These are phyloP conservation scores for Blyttiomyces sp. DNA, from an alignment of 371 early-diverging fungal genomes.

Conservation along the genomic window DNA sequence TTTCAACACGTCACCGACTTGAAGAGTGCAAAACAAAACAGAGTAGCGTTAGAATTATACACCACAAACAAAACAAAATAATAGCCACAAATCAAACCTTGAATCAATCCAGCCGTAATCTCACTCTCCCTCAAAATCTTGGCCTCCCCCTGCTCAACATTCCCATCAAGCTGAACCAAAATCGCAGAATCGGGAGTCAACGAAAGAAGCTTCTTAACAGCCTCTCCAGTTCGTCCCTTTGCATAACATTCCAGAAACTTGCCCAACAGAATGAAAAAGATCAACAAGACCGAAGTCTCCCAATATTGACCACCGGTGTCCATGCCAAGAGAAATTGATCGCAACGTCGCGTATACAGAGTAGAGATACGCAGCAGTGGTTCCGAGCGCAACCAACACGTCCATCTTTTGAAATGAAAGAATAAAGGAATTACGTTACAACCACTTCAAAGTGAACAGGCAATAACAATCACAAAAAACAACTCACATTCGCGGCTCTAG, in stretches of 20 bases:
- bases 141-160: not conserved
- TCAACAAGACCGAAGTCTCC: conserved; percentile 88
- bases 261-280: conserved; percentile 86
- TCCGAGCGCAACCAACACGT: conserved; percentile 85
- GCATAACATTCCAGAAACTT: conserved; percentile 88
- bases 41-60: not conserved
- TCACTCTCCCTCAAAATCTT: conserved; percentile 65
- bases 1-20: conserved; percentile 76
- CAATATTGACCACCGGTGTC: conserved; percentile 58
- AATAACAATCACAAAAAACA: not conserved
- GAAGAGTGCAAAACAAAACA: conserved; percentile 38
- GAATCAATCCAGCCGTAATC: conserved; percentile 25
- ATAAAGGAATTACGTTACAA: conserved; percentile 23
- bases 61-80: not conserved
- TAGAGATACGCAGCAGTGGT: conserved; percentile 83
- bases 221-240: conserved; percentile 85
- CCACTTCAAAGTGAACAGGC: not conserved
- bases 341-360: conserved; percentile 49
- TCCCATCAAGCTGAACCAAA: conserved; percentile 54
- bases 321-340: not conserved
- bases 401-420: conserved; percentile 84
- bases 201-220: conserved; percentile 80
- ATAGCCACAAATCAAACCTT: conserved; percentile 24
- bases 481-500: conserved; percentile 38
- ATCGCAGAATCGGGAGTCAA: conserved; percentile 76